These are phyloP conservation scores for Hypoxylon fragiforme DNA, from an alignment of 495 filamentous ascomycete genomes.

Conservation along the genomic window DNA sequence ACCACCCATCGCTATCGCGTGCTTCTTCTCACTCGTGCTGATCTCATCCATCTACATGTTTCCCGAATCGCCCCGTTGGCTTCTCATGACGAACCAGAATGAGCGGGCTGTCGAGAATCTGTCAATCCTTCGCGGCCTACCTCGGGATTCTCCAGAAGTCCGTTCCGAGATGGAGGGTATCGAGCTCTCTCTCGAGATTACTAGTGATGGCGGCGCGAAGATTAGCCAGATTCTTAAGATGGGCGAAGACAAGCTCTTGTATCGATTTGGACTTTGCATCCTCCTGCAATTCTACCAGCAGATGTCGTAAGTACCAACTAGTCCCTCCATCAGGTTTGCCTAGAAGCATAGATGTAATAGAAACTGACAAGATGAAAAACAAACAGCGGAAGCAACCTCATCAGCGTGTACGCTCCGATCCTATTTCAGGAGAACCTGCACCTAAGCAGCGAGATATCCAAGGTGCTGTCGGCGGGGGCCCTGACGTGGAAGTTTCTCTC, in stretches of 20 bases:
- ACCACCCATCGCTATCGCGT: conserved; percentile 30
- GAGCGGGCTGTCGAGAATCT: conserved; percentile 48
- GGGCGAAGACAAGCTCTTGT: conserved; percentile 33
- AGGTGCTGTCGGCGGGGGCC: conserved; percentile 46
- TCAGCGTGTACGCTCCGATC: conserved; percentile 62
- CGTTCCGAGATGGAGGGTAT: conserved; percentile 39
- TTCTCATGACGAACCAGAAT: conserved; percentile 50
- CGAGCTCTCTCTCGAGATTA: conserved; percentile 43
- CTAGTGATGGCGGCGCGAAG: conserved; percentile 11
- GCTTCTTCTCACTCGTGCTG: conserved; percentile 28
- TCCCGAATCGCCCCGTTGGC: conserved; percentile 53
- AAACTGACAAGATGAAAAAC: conserved; percentile 4
- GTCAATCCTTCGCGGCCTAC: conserved; percentile 36
- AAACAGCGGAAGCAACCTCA: conserved; percentile 58
- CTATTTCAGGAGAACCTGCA: conserved; percentile 63
- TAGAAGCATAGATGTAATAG: neutral
- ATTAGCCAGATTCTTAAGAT: conserved; percentile 31
- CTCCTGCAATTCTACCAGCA: conserved; percentile 52
- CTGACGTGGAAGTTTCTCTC: conserved; percentile 58
- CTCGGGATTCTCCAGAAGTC: conserved; percentile 35
- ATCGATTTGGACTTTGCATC: conserved; percentile 40
- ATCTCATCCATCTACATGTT: conserved; percentile 42
- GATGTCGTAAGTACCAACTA: conserved; percentile 40
- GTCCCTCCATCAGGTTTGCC: too few species aligned
- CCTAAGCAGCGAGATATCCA: conserved; percentile 43